Evolutionary conservation across 192 early-diverging fungal genomes (phyloP).

Genomic region (Spizellomyces sp.): DNA sequence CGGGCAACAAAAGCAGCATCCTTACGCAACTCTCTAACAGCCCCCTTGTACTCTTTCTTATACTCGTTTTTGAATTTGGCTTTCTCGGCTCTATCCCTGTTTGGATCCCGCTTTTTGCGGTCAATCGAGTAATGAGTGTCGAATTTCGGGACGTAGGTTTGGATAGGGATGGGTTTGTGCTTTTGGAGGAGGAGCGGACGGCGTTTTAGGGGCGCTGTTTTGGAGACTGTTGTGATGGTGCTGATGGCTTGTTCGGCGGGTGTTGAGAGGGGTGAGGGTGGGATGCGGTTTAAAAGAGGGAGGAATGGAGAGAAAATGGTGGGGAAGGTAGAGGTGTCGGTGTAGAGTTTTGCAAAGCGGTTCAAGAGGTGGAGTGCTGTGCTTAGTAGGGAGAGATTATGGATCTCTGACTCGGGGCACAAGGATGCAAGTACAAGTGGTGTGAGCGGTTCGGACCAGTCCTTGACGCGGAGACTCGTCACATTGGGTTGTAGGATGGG

Average conservation of each 20-base stretch:
- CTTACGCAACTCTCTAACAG: conserved; percentile 92
- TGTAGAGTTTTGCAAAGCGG: conserved; percentile 31
- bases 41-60: conserved; percentile 94
- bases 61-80: conserved; percentile 80
- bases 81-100: conserved; percentile 71
- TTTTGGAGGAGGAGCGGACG: conserved; percentile 80
- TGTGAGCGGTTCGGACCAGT: conserved; percentile 11
- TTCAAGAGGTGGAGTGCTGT: conserved; percentile 23
- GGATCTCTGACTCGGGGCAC: neutral
- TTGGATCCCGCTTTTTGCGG: conserved; percentile 73
- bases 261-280: conserved; percentile 5
- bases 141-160: conserved; percentile 89
- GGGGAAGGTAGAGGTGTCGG: conserved; percentile 25
- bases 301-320: conserved; percentile 38
- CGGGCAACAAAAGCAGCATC: conserved; percentile 87
- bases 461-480: conserved; percentile 7
- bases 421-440: neutral
- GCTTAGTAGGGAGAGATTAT: conserved; percentile 26
- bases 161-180: conserved; percentile 84
- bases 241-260: neutral
- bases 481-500: conserved; percentile 12
- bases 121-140: conserved; percentile 88
- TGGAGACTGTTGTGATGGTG: conserved; percentile 21
- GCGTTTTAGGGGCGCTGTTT: conserved; percentile 40
- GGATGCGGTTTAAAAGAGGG: conserved; percentile 17